These are phyloP conservation scores for Effrenium voratum DNA, from an alignment of 73 alveolate species.

Conservation along the genomic window DNA sequence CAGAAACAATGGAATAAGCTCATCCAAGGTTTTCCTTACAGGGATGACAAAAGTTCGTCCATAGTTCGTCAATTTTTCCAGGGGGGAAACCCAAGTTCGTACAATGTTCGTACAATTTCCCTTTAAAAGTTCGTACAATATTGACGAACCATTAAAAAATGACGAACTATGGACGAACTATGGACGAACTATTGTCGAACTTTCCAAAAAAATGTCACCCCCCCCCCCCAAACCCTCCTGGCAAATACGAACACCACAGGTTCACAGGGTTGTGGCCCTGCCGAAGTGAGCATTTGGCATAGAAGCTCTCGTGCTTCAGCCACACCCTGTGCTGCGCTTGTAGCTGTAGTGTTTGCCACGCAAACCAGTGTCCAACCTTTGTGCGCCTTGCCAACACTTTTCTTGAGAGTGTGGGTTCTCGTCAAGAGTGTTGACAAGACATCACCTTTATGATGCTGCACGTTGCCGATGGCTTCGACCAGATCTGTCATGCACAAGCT, in stretches of 20 bases:
- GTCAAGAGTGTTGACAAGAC: no score
- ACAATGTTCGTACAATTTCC: no score
- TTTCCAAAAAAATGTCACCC: not conserved
- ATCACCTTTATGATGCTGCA: no score
- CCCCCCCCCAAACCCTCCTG: not conserved
- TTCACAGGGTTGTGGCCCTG: not conserved
- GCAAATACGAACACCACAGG: not conserved
- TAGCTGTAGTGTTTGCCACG: no score
- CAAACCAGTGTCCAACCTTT: not conserved
- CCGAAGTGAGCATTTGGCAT: not conserved
- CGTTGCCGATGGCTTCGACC: no score
- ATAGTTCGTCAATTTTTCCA: constrained; percentile 40
- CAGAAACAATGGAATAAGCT: constrained; percentile 19
- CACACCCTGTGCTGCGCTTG: not conserved
- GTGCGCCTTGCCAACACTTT: not conserved
- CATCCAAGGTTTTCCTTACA: constrained; percentile 46
- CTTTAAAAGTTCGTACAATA: no score
- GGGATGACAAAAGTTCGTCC: constrained; percentile 13
- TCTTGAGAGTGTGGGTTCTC: no score
- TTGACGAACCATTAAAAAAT: constrained; percentile 41
- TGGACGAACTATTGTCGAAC: not conserved
- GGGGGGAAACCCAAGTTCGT: no score
- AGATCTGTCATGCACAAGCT: no score
- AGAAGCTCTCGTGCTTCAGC: not conserved
- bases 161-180: constrained; percentile 57